Evolutionary conservation across 75 land plant genomes (phyloP).

Genomic region (Pinus tabuliformis): DNA sequence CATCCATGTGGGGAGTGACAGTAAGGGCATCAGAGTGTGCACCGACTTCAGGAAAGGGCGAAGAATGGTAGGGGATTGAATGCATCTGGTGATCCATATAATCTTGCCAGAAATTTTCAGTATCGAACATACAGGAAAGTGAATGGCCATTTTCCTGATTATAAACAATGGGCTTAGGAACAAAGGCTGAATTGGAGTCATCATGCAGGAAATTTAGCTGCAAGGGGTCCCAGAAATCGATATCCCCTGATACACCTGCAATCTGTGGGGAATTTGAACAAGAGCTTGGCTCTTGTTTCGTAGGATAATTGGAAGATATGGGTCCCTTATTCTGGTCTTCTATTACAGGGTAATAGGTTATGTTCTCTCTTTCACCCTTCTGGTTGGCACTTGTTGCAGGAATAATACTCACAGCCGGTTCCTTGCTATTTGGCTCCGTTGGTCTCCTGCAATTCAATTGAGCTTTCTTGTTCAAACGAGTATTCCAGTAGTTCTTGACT

Average conservation of each 20-base stretch:
- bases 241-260: background rate
- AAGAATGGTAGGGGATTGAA: background rate
- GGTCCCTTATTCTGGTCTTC: background rate
- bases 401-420: background rate
- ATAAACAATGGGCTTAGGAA: no score
- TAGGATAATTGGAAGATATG: background rate
- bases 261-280: background rate
- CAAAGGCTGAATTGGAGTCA: background rate
- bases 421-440: background rate
- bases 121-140: no score
- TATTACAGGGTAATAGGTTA: background rate
- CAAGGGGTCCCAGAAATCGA: background rate
- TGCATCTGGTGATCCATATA: background rate
- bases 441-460: background rate
- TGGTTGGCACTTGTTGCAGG: background rate
- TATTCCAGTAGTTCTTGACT: background rate
- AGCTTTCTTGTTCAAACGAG: background rate
- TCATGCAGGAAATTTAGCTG: background rate
- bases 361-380: background rate
- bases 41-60: background rate
- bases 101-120: no score
- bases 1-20: background rate
- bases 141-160: no score
- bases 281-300: no score
- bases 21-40: background rate